Evolutionary conservation across 2,329 filamentous ascomycete species (phyloP).

Genomic region (Alternaria atra): DNA sequence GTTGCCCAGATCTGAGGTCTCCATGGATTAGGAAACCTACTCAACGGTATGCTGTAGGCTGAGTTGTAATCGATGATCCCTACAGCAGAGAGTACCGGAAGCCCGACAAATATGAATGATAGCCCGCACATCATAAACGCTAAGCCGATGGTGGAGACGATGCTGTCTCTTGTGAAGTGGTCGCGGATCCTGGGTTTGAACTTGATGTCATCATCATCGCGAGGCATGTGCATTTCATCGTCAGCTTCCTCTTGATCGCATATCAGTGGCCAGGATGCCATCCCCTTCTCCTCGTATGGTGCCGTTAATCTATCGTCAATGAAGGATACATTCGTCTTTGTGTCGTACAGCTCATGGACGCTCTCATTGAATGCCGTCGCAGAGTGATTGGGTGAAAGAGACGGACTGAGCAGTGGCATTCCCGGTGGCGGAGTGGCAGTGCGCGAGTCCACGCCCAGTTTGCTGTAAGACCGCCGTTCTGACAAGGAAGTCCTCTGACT

Average conservation of each 20-base stretch:
- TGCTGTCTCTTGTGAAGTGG: constrained; percentile 55
- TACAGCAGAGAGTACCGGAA: constrained; percentile 60
- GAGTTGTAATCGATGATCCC: constrained; percentile 53
- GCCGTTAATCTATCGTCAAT: constrained; percentile 59
- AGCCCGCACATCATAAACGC: constrained; percentile 59
- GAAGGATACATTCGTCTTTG: constrained; percentile 49
- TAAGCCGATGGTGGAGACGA: constrained; percentile 56
- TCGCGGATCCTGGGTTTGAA: constrained; percentile 56
- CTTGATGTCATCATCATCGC: constrained; percentile 58
- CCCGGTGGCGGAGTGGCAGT: constrained; percentile 26
- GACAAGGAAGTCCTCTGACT: constrained; percentile 33
- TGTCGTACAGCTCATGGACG: constrained; percentile 29
- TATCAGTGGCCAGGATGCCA: constrained; percentile 57
- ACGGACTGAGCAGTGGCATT: constrained; percentile 30
- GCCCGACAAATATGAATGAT: constrained; percentile 59
- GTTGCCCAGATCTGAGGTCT: constrained; percentile 53
- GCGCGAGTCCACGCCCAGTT: constrained; percentile 16
- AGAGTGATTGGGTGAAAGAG: constrained; percentile 42
- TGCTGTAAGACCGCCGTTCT: constrained; percentile 19
- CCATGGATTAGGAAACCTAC: constrained; percentile 48
- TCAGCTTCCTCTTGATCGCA: constrained; percentile 62
- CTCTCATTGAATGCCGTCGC: constrained; percentile 35
- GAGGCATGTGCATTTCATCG: constrained; percentile 64
- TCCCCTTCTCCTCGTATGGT: constrained; percentile 54
- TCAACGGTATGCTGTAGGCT: constrained; percentile 51